A percentile compares a stretch with the other conserved stretches of the same genome.
Conservation (phyloP, 257 asterid species). For the Prunella vulgaris region DNA sequence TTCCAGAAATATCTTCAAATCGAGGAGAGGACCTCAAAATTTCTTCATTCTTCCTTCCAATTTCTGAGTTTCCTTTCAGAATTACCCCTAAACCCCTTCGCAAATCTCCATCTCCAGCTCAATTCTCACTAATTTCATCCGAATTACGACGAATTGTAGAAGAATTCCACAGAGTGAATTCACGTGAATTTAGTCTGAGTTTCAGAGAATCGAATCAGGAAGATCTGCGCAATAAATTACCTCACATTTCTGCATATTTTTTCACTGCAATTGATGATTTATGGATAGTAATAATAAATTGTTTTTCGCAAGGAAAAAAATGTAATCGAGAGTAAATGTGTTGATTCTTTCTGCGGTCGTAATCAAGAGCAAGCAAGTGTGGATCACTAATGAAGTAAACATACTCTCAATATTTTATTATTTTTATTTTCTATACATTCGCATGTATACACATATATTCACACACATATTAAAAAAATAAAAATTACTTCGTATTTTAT, state of each 20-base stretch:
- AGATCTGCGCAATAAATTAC: conserved; percentile 32
- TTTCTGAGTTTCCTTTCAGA: not conserved
- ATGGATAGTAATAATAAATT: conserved; percentile 19
- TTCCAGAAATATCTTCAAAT: conserved; percentile 29
- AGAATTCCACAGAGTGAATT: conserved; percentile 14
- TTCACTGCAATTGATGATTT: conserved; percentile 14
- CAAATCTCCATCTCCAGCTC: conserved; percentile 20
- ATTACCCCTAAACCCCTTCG: conserved; percentile 13
- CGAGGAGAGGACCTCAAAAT: conserved; percentile 21
- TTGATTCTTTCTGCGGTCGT: conserved; percentile 32
- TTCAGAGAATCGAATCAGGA: conserved; percentile 24
- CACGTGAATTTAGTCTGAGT: conserved; percentile 20
- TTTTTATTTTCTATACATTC: not conserved
- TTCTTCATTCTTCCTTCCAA: conserved; percentile 22
- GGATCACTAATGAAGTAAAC: conserved; percentile 33
- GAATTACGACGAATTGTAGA: not conserved
- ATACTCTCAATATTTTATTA: conserved; percentile 11
- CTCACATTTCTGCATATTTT: conserved; percentile 21
- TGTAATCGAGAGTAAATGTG: conserved; percentile 24
- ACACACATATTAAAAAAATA: no score
- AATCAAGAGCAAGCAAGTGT: conserved; percentile 14
- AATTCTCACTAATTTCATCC: conserved; percentile 7
- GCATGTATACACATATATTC: no score
- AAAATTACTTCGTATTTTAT: no score
- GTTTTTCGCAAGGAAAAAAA: not conserved